Evolutionary conservation across 257 asterid genomes (phyloP), one percentile per base, ranked within the genome.

Genomic region (Solanum virginianum): DNA sequence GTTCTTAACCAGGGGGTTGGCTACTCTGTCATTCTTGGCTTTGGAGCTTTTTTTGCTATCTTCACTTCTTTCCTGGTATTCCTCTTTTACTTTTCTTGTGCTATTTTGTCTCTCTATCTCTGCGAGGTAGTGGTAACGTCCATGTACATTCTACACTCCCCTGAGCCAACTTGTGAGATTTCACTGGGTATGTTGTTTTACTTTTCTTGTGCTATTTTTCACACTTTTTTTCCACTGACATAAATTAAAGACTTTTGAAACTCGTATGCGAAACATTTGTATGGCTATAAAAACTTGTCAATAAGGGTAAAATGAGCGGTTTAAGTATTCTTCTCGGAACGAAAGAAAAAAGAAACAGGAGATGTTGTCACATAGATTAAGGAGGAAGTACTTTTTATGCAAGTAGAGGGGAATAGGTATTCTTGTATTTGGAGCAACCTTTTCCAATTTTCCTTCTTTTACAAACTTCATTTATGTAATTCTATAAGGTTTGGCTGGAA

Each of bases 1-100:
- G 96, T 92, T 85, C 93, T 94, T 47, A 91, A 92, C 87, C 99
- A 95, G 86, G 96, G 97, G 0, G 92, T 94, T 86, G 99, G 98
- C 2, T 94, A 95, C 59, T 91, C 99, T 24, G 98, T 95, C 17
- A 91, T 94, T 90, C 99, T 95, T 70, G 99, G 99, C 2, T 94
- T 95, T 84, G 99, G 99, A 17, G 99, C 98, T 0, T 94, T 95
- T 77, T 94, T 95, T 24, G 99, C 98, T 0, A 91, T 93, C 88
- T 94, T 93, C 69, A 95, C 98, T 63, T 95, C 99, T 60, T 94
- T 94, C 86, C 89, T 95, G 94, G 99, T 95, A 89, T 85, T 72
- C 54, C 20, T 18, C 10, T 83, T 72, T 57, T 1, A 10, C 41
- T 36, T 36, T 68, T 41, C 55, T 85, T 82, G 7, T 51, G 56